Conservation (phyloP, 495 filamentous ascomycete species). For the Rhypophila decipiens region DNA sequence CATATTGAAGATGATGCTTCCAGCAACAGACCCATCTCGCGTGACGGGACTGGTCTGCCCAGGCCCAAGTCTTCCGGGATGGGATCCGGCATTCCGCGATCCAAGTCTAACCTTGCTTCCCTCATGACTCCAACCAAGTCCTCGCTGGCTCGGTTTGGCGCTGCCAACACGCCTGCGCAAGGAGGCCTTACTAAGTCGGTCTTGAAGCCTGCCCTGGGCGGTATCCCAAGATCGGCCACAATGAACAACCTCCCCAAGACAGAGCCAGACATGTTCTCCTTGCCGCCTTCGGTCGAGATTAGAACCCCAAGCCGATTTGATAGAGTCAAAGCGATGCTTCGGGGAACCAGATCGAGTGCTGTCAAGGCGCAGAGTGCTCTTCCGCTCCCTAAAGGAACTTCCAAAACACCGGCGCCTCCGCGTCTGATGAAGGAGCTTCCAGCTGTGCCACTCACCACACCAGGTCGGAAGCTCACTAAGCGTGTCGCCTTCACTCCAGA, state of each 20-base stretch:
- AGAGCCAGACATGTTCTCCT: conserved; percentile 1
- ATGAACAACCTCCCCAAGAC: conserved; percentile 23
- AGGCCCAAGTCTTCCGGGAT: conserved; percentile 35
- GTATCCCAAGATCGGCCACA: conserved; percentile 30
- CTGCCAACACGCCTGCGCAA: conserved; percentile 44
- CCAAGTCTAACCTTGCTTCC: conserved; percentile 40
- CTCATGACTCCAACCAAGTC: conserved; percentile 75
- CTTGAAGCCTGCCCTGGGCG: conserved; percentile 27
- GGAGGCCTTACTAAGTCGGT: conserved; percentile 27
- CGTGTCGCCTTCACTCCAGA: conserved; percentile 44
- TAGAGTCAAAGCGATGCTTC: conserved; percentile 45
- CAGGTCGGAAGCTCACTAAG: conserved; percentile 36
- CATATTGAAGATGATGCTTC: conserved; percentile 53
- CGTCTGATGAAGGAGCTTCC: conserved; percentile 39
- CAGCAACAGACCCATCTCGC: conserved; percentile 43
- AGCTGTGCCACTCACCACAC: conserved; percentile 40
- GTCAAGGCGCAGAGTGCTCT: conserved; percentile 33
- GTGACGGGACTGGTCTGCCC: conserved; percentile 40
- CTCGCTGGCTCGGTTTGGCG: conserved; percentile 60
- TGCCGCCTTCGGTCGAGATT: conserved; percentile 16
- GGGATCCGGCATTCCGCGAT: conserved; percentile 30
- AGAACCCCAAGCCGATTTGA: conserved; percentile 30
- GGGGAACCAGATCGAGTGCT: conserved; percentile 30
- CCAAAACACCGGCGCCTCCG: conserved; percentile 38
- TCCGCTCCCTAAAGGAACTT: conserved; percentile 26